Conservation (phyloP, 352 stramenopile species). For the Pythium apleroticum region DNA sequence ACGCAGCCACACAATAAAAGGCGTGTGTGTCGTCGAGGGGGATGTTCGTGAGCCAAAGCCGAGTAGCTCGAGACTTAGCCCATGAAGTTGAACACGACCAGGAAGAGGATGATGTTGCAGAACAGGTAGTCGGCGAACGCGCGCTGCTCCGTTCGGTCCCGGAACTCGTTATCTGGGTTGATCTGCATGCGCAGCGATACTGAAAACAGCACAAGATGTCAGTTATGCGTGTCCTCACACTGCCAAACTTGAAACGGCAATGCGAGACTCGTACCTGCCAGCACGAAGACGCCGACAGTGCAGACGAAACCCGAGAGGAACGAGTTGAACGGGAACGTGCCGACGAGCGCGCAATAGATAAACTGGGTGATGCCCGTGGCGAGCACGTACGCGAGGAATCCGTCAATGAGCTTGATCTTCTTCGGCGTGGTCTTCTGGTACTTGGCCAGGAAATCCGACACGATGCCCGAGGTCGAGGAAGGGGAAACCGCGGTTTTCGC, state of each 20-base stretch:
- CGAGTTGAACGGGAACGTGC: slow-evolving; percentile 92
- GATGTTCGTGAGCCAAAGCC: not conserved
- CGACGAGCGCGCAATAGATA: slow-evolving; percentile 89
- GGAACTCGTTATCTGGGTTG: slow-evolving; percentile 83
- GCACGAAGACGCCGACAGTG: slow-evolving; percentile 89
- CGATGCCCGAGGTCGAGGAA: slow-evolving; percentile 43
- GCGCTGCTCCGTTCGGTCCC: slow-evolving; percentile 80
- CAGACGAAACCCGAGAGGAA: slow-evolving; percentile 91
- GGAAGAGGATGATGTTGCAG: slow-evolving; percentile 92
- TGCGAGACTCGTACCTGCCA: slow-evolving; percentile 58
- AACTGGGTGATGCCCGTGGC: slow-evolving; percentile 89
- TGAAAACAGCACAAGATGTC: slow-evolving; percentile 16
- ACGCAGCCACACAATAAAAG: not conserved
- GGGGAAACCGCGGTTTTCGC: slow-evolving; percentile 32
- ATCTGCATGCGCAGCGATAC: slow-evolving; percentile 91
- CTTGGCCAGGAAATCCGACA: slow-evolving; percentile 63
- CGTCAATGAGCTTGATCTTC: slow-evolving; percentile 91
- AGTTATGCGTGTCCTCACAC: not conserved
- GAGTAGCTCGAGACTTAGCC: slow-evolving; percentile 41
- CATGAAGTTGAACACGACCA: slow-evolving; percentile 94
- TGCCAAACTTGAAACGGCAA: not conserved
- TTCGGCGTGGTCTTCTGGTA: slow-evolving; percentile 85
- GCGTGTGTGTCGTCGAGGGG: not conserved
- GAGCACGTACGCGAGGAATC: slow-evolving; percentile 89
- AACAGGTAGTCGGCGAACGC: slow-evolving; percentile 92